Conservation (phyloP, 1,284 basidiomycete genomes). For the Apiotrichum porosum region DNA sequence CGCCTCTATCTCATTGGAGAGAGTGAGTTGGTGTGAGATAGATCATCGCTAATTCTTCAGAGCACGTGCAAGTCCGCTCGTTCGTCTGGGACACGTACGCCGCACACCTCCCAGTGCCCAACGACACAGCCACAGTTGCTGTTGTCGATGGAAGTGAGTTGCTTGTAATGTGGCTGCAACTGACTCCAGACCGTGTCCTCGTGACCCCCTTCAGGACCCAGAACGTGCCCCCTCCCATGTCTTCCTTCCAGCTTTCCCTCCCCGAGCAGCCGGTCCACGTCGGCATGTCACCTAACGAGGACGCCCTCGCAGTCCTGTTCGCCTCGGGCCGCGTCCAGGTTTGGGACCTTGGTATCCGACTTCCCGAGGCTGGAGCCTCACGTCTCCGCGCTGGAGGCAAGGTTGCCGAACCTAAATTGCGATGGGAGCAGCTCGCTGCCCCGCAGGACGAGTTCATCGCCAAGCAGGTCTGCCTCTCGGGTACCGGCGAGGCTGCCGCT, state of each 20-base stretch:
- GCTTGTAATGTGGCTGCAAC: neutral
- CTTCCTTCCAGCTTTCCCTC: conserved; percentile 61
- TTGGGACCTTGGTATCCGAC: conserved; percentile 64
- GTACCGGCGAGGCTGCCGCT: conserved; percentile 27
- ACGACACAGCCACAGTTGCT: conserved; percentile 78
- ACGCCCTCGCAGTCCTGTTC: conserved; percentile 65
- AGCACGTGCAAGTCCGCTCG: conserved; percentile 57
- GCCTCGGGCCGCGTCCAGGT: conserved; percentile 54
- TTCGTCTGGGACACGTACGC: conserved; percentile 74
- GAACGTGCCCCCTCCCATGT: conserved; percentile 95
- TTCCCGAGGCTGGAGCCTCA: conserved; percentile 48
- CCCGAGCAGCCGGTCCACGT: conserved; percentile 61
- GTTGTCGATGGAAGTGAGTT: conserved; percentile 83
- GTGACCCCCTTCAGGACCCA: conserved; percentile 89
- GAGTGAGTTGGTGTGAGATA: conserved; percentile 51
- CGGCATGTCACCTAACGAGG: conserved; percentile 58
- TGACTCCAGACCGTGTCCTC: conserved; percentile 60
- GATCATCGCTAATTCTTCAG: conserved; percentile 21
- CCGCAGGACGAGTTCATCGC: conserved; percentile 28
- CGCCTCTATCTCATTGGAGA: conserved; percentile 64
- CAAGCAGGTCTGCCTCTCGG: conserved; percentile 34
- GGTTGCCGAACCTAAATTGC: conserved; percentile 54
- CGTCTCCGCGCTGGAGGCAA: conserved; percentile 58
- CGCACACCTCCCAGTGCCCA: conserved; percentile 60
- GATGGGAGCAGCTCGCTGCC: conserved; percentile 51